A percentile compares a stretch with the other conserved stretches of the same genome.
These are phyloP conservation scores for Cytospora leucostoma DNA, from an alignment of 2,329 filamentous ascomycete genomes.

Conservation along the genomic window DNA sequence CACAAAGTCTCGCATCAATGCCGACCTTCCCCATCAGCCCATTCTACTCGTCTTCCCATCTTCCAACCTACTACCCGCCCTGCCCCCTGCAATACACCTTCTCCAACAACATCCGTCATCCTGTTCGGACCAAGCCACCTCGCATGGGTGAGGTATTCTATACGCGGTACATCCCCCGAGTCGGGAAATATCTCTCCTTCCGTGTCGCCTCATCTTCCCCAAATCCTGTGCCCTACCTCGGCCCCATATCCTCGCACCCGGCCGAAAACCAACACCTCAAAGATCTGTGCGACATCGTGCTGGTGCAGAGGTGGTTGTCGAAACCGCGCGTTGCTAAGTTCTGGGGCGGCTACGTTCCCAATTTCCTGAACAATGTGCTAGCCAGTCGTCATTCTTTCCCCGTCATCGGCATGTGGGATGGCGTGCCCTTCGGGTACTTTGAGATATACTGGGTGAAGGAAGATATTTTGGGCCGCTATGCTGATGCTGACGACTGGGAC, in stretches of 20 bases:
- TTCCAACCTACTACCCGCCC: conserved; percentile 90
- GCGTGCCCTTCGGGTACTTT: conserved; percentile 94
- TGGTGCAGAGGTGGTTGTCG: conserved; percentile 87
- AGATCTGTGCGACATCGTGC: conserved; percentile 52
- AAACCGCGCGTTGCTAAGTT: conserved; percentile 79
- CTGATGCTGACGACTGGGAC: conserved; percentile 78
- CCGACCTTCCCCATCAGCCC: conserved; percentile 59
- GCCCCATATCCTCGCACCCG: conserved; percentile 51
- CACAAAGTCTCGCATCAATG: conserved; percentile 37
- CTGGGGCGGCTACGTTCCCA: conserved; percentile 70
- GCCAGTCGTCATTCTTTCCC: conserved; percentile 78
- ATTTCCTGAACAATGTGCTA: conserved; percentile 69
- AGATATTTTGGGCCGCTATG: conserved; percentile 71
- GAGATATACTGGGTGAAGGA: conserved; percentile 99
- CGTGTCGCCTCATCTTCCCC: conserved; percentile 74
- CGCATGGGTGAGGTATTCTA: conserved; percentile 92
- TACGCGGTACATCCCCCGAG: conserved; percentile 78
- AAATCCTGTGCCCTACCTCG: conserved; percentile 64
- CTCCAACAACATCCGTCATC: conserved; percentile 79
- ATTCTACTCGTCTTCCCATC: conserved; percentile 78
- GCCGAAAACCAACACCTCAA: conserved; percentile 42
- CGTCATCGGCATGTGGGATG: conserved; percentile 90
- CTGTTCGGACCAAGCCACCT: conserved; percentile 82
- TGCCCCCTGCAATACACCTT: conserved; percentile 78
- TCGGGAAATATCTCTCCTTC: conserved; percentile 85